Conservation (phyloP, 2,329 filamentous ascomycete genomes). For the Aureobasidium sp. region DNA sequence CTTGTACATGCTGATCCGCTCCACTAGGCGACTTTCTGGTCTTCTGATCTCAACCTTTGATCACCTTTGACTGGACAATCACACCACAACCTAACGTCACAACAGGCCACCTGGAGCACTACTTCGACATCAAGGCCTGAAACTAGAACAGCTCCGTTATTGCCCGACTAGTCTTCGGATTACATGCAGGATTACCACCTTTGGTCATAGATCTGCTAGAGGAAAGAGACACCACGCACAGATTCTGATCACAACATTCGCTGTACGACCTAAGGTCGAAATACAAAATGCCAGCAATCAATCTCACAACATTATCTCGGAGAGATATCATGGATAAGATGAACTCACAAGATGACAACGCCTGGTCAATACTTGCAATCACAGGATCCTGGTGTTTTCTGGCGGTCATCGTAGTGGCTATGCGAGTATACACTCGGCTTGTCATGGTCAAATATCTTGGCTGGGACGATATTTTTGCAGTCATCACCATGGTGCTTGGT, state of each 20-base stretch:
- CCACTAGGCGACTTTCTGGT: not conserved
- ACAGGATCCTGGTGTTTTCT: slow-evolving; percentile 18
- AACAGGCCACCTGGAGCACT: too few relatives aligned
- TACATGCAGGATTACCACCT: not conserved
- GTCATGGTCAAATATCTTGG: slow-evolving; percentile 43
- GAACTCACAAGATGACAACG: slow-evolving; percentile 14
- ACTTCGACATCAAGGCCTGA: not conserved
- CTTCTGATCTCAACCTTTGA: not conserved
- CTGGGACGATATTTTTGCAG: slow-evolving; percentile 44
- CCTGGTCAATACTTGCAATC: slow-evolving; percentile 17
- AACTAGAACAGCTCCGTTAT: not conserved
- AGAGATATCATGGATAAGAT: slow-evolving; percentile 1
- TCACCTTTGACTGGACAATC: not conserved
- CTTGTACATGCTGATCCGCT: slow-evolving; percentile 1
- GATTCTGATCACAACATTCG: not conserved
- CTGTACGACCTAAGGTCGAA: not conserved
- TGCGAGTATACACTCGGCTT: slow-evolving; percentile 33
- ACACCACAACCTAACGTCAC: not conserved
- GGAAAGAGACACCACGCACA: too few relatives aligned
- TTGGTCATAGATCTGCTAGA: too few relatives aligned
- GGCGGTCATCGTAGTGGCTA: slow-evolving; percentile 15
- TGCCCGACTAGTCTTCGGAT: too few relatives aligned
- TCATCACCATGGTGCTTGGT: slow-evolving; percentile 34
- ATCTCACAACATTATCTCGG: not conserved
- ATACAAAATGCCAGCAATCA: slow-evolving; percentile 5